A percentile compares a stretch with the other conserved stretches of the same genome.
Evolutionary conservation across 2,329 filamentous ascomycete genomes (phyloP).

Genomic region (Cladophialophora psammophila): DNA sequence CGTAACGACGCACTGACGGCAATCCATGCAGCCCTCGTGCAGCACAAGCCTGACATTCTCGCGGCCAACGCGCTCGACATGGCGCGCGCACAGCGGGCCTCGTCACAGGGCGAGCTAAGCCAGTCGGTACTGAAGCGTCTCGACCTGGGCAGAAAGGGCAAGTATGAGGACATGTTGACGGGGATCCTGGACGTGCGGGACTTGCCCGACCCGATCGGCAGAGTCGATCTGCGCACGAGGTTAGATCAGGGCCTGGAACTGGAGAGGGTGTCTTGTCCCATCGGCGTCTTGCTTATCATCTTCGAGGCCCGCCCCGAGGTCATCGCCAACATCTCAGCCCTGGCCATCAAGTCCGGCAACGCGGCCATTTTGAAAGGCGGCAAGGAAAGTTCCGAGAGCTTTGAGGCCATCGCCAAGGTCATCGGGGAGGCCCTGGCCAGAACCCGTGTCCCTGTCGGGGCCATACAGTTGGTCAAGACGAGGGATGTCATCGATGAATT

Average conservation of each 20-base stretch:
- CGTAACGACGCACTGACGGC: conserved; percentile 85
- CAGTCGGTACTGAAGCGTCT: conserved; percentile 85
- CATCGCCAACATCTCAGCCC: conserved; percentile 94
- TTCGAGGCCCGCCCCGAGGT: conserved; percentile 98
- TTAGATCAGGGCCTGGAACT: conserved; percentile 86
- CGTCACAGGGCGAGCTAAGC: conserved; percentile 76
- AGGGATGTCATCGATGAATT: conserved; percentile 88
- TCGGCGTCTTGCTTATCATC: conserved; percentile 97
- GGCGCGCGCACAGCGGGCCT: conserved; percentile 74
- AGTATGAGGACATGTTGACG: conserved; percentile 97
- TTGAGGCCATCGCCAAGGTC: conserved; percentile 84
- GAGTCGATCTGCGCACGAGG: conserved; percentile 79
- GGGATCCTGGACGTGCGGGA: conserved; percentile 88
- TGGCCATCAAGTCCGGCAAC: conserved; percentile 97
- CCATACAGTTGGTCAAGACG: conserved; percentile 92
- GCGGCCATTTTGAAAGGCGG: conserved; percentile 96
- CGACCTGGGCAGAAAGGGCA: conserved; percentile 83
- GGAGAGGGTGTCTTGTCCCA: conserved; percentile 89
- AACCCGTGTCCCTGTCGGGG: conserved; percentile 80
- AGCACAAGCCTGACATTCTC: conserved; percentile 76
- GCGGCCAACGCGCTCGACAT: conserved; percentile 87
- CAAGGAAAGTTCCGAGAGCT: conserved; percentile 95
- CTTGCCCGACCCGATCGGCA: conserved; percentile 90
- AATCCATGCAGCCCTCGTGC: conserved; percentile 78
- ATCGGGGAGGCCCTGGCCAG: conserved; percentile 78